A percentile compares a stretch with the other conserved stretches of the same genome.
These are phyloP conservation scores for Dendrostoma leiphaemia DNA, from an alignment of 2,329 filamentous ascomycete genomes.

Conservation along the genomic window DNA sequence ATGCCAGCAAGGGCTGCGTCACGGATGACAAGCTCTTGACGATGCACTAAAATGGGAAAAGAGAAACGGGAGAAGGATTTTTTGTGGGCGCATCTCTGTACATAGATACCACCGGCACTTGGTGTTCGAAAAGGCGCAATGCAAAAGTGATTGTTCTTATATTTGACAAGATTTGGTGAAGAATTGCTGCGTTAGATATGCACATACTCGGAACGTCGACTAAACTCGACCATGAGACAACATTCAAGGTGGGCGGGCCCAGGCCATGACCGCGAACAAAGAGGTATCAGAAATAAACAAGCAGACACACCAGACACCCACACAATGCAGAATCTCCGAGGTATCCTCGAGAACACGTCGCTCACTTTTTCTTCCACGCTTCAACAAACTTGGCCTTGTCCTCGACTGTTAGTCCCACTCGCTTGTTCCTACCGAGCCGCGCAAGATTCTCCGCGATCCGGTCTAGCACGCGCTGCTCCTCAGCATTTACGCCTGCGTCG, in stretches of 20 bases:
- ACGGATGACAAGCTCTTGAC: conserved; percentile 41
- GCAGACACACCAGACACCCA: conserved; percentile 12
- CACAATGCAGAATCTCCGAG: conserved; percentile 17
- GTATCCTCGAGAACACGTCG: neutral
- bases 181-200: too few relatives aligned
- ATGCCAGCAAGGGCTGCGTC: conserved; percentile 59
- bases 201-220: neutral
- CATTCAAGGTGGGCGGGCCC: neutral
- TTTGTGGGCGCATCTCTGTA: neutral
- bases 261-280: neutral
- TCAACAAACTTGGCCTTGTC: conserved; percentile 84
- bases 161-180: neutral
- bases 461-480: conserved; percentile 73
- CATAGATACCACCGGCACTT: conserved; percentile 16
- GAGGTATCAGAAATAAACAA: conserved; percentile 4
- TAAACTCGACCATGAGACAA: too few relatives aligned
- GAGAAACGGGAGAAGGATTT: neutral
- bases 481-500: conserved; percentile 31
- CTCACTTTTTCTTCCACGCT: conserved; percentile 50
- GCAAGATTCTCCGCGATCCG: conserved; percentile 81
- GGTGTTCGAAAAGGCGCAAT: conserved; percentile 16
- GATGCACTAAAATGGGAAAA: conserved; percentile 5
- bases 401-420: conserved; percentile 77
- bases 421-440: conserved; percentile 81
- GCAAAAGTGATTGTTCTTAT: conserved; percentile 9